A percentile compares a stretch with the other conserved stretches of the same genome.
Evolutionary conservation across 2,329 filamentous ascomycete genomes (phyloP).

Genomic region (Exophiala bonariae): DNA sequence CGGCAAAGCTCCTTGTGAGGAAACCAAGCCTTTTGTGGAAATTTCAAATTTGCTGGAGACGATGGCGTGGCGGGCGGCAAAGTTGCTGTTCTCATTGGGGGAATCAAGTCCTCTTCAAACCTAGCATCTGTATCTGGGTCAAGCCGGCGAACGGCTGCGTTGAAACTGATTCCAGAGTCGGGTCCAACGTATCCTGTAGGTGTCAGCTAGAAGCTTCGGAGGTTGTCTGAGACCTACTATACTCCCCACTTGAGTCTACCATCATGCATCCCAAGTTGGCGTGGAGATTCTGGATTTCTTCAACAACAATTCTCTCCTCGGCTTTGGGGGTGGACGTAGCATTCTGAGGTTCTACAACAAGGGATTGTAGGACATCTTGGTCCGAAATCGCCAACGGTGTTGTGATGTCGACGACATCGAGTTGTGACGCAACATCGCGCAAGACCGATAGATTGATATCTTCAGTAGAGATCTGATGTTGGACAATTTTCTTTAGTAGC

Average conservation of each 20-base stretch:
- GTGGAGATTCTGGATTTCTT: neutral
- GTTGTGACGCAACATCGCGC: too few relatives aligned
- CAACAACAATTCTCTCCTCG: neutral
- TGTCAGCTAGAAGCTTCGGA: too few relatives aligned
- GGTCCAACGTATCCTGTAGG: neutral
- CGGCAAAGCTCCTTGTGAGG: neutral
- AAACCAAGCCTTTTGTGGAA: neutral
- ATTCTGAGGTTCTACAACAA: too few relatives aligned
- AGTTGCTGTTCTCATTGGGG: constrained; percentile 1
- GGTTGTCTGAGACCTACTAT: neutral
- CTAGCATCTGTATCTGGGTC: neutral
- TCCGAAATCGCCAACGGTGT: too few relatives aligned
- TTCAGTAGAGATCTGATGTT: neutral
- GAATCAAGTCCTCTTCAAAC: neutral
- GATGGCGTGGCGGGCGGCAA: neutral
- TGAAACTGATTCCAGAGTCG: neutral
- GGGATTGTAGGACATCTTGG: too few relatives aligned
- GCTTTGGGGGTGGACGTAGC: too few relatives aligned
- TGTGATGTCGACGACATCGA: too few relatives aligned
- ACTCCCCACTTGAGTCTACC: constrained; percentile 1
- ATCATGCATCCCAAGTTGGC: constrained; percentile 1
- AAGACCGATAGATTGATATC: neutral
- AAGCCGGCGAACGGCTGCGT: constrained; percentile 1
- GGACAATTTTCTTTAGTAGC: neutral
- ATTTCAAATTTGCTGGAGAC: neutral